A percentile compares a stretch with the other conserved stretches of the same genome.
Conservation (phyloP, 2,329 filamentous ascomycete genomes). For the Ceratocystiopsis sp. region DNA sequence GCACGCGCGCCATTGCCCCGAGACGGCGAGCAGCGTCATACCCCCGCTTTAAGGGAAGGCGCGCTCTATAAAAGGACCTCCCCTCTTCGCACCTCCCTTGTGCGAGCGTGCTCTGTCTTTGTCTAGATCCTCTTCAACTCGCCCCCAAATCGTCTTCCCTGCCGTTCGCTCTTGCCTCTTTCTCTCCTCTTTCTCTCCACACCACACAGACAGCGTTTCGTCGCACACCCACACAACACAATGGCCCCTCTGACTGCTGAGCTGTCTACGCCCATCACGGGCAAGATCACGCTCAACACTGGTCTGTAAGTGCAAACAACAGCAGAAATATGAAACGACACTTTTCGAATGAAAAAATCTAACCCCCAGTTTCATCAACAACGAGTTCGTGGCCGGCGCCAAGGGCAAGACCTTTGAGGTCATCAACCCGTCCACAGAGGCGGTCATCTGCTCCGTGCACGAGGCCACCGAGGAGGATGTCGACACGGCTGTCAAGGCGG, state of each 20-base stretch:
- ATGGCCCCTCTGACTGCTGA: slow-evolving; percentile 25
- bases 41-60: no score
- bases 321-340: no score
- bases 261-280: slow-evolving; percentile 52
- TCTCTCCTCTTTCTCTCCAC: background rate
- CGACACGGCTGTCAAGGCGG: slow-evolving; percentile 65
- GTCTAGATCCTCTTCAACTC: background rate
- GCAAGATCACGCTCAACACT: slow-evolving; percentile 39
- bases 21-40: no score
- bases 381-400: slow-evolving; percentile 68
- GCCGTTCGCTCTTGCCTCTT: background rate
- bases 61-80: no score
- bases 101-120: background rate
- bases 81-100: no score
- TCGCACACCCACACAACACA: slow-evolving; percentile 4
- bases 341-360: no score
- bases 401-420: slow-evolving; percentile 87
- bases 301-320: slow-evolving; percentile 33
- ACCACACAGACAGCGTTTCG: background rate
- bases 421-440: slow-evolving; percentile 74
- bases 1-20: no score
- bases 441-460: slow-evolving; percentile 65
- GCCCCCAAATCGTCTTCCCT: background rate
- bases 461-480: slow-evolving; percentile 82
- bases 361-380: slow-evolving; percentile 63